Evolutionary conservation across 768 basidiomycete species (phyloP), one percentile per base, ranked within the genome.

Genomic region (Tubosaeta sp.): DNA sequence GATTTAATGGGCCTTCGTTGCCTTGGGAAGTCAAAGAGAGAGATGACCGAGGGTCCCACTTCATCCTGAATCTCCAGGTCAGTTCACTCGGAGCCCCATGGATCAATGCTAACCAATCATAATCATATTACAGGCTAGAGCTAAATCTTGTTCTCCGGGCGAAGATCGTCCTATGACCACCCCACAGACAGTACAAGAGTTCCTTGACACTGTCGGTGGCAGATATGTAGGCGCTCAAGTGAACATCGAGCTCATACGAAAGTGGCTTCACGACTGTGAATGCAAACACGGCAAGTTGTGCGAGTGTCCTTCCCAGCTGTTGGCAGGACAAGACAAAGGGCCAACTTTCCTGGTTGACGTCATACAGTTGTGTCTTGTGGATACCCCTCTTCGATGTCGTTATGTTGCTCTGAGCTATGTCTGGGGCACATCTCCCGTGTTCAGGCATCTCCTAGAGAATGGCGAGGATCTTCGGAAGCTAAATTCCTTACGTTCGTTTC

Each of bases 381-480:
- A 57, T 2, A 52, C 55, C 14, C 63, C 62, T 6, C 32, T 48
- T 7, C 42, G 10, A 12, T 66, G 54, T 32, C 65, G 65, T n/a
- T 65, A 67, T 14, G 22, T 60, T 27, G 42, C 64, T 33, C 45
- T 65, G 13, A 64, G 62, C 47, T 65, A 65, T 34, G 50, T 60
- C 17, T 64, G 55, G 62, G 64, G 64, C 11, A 44, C 9, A 13
- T 29, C 39, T 6, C 16, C 37, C 1, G 53, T 62, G 4, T 48
- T 56, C 51, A 51, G 11, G 7, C 59, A 59, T 48, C 53, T 54
- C 43, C 26, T 10, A 27, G 43, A 46, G 31, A 46, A 52, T 25
- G 51, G 48, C 27, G 39, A 31, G 35, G 17, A 50, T 11, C 42
- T 61, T 13, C 59, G 49, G 39, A 41, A 29, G 26, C 14, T 19